Conservation (phyloP, 345 rosid species). For the Turritis glabra region DNA sequence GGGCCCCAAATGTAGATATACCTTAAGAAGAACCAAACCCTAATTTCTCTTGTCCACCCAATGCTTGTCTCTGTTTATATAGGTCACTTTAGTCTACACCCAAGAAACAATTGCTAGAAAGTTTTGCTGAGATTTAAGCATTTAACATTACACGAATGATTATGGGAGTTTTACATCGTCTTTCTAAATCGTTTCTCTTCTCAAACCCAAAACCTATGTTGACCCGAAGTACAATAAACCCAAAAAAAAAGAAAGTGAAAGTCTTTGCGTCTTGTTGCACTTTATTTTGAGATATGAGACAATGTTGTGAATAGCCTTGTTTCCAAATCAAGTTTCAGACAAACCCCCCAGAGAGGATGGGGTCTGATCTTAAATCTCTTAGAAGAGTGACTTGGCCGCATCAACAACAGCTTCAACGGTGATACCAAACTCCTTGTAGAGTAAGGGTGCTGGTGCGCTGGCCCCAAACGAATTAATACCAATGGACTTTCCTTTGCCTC, state of each 20-base stretch:
- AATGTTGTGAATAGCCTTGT: conserved; percentile 22
- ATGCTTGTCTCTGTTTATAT: not conserved
- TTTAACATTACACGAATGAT: conserved; percentile 17
- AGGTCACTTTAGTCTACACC: not conserved
- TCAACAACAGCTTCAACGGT: conserved; percentile 72
- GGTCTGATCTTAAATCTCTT: conserved; percentile 23
- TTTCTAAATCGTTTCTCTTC: conserved; percentile 31
- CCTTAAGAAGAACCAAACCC: conserved; percentile 2
- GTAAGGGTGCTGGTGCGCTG: conserved; percentile 73
- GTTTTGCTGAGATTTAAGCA: conserved; percentile 21
- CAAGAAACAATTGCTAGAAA: not conserved
- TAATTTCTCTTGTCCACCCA: conserved; percentile 5
- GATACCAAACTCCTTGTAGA: conserved; percentile 81
- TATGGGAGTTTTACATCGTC: conserved; percentile 26
- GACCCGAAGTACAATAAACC: conserved; percentile 31
- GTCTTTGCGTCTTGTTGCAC: conserved; percentile 27
- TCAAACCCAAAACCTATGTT: conserved; percentile 34
- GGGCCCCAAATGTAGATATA: conserved; percentile 11
- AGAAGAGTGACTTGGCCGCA: conserved; percentile 65
- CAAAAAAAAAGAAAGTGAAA: not conserved
- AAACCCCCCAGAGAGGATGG: not conserved
- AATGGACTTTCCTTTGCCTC: conserved; percentile 71
- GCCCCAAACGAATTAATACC: conserved; percentile 83
- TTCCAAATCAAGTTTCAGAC: conserved; percentile 17
- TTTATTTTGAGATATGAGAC: conserved; percentile 33